phyloP scores from a whole-genome alignment of 768 basidiomycete species.

The Boletus rubroflammeus region DNA sequence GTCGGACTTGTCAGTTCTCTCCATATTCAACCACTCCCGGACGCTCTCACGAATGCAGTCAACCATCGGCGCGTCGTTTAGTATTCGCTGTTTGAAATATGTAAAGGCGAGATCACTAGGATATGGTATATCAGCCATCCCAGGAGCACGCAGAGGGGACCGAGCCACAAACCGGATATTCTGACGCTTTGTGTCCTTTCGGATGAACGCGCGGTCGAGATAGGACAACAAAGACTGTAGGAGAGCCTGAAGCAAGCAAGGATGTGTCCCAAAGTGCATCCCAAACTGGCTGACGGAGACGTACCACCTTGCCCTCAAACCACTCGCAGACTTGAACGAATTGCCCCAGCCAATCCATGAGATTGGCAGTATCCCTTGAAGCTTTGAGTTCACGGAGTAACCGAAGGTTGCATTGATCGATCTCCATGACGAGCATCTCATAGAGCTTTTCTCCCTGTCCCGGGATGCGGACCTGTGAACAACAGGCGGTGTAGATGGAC shows the following conservation, averaged over 20 bases:
- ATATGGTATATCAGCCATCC: not conserved
- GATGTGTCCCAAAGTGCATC: not conserved
- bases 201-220: conserved; percentile 65
- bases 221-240: conserved; percentile 64
- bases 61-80: conserved; percentile 45
- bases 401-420: conserved; percentile 50
- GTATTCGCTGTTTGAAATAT: conserved; percentile 49
- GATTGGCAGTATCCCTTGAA: conserved; percentile 8
- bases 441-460: conserved; percentile 58
- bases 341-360: conserved; percentile 53
- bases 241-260: conserved; percentile 40
- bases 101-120: conserved; percentile 54
- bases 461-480: conserved; percentile 48
- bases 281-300: conserved; percentile 21
- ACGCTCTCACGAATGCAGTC: conserved; percentile 44
- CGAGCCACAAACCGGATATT: conserved; percentile 43
- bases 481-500: conserved; percentile 54
- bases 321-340: conserved; percentile 57
- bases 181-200: conserved; percentile 33
- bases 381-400: conserved; percentile 39
- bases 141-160: not conserved
- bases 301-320: conserved; percentile 64
- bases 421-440: conserved; percentile 51
- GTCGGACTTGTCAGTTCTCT: conserved; percentile 43
- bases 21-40: conserved; percentile 49